phyloP scores from a whole-genome alignment of 305 asterid species.

The Rubia peregrina region DNA sequence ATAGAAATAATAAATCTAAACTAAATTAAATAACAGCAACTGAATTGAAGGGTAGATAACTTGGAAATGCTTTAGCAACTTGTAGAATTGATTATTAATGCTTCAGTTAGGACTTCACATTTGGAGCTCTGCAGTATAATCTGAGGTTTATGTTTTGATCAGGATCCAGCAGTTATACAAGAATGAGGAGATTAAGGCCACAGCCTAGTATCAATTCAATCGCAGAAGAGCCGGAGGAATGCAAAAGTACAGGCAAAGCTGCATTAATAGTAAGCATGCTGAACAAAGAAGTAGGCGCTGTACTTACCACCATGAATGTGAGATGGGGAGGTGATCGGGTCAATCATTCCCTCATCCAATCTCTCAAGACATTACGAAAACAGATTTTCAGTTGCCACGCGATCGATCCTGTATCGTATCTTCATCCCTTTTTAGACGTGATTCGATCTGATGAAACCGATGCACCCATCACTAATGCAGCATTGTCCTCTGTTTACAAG shows the following conservation, averaged over 20 bases:
- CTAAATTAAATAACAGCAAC: no score
- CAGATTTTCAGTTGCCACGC: constrained; percentile 73
- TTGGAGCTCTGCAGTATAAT: background rate
- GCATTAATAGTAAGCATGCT: constrained; percentile 62
- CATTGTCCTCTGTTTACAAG: constrained; percentile 83
- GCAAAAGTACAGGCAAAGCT: constrained; percentile 51
- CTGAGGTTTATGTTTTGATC: constrained; percentile 20
- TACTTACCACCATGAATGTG: constrained; percentile 87
- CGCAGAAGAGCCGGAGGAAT: constrained; percentile 95
- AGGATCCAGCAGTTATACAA: constrained; percentile 15
- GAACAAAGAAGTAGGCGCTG: constrained; percentile 88
- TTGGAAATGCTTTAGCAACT: no score
- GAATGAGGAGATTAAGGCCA: constrained; percentile 77
- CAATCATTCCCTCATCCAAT: constrained; percentile 85
- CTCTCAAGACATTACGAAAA: constrained; percentile 71
- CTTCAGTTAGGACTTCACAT: constrained; percentile 7
- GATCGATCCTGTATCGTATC: constrained; percentile 67
- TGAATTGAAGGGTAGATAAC: no score
- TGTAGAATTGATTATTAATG: background rate
- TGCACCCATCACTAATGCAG: constrained; percentile 85
- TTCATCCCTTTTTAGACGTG: constrained; percentile 93
- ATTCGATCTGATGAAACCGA: constrained; percentile 92
- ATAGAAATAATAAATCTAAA: no score
- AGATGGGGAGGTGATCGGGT: constrained; percentile 97
- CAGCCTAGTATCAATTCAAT: constrained; percentile 74